phyloP scores from a whole-genome alignment of 2,329 filamentous ascomycete genomes.

The Aspergillus proliferans region DNA sequence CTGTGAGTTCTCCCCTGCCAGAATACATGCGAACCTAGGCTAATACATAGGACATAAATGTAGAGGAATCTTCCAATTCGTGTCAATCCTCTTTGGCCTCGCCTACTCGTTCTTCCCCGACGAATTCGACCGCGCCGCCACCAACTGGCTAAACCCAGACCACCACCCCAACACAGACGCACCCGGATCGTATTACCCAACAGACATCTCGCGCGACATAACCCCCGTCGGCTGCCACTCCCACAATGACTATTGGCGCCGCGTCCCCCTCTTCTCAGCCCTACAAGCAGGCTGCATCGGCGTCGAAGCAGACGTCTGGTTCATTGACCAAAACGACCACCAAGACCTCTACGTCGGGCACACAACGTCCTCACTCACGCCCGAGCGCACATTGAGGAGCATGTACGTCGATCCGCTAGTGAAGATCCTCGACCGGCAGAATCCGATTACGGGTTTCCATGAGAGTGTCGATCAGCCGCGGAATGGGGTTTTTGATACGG shows the following conservation, averaged over 20 bases:
- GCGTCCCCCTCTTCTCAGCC: constrained; percentile 50
- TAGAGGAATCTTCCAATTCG: constrained; percentile 38
- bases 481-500: constrained; percentile 47
- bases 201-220: constrained; percentile 47
- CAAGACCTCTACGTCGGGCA: constrained; percentile 53
- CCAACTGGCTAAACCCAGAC: constrained; percentile 36
- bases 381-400: constrained; percentile 42
- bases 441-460: constrained; percentile 37
- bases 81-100: constrained; percentile 33
- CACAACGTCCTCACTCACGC: constrained; percentile 41
- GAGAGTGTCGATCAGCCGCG: constrained; percentile 20
- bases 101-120: constrained; percentile 37
- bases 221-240: constrained; percentile 49
- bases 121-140: constrained; percentile 32
- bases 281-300: constrained; percentile 49
- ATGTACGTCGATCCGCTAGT: constrained; percentile 51
- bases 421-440: constrained; percentile 45
- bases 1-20: constrained; percentile 18
- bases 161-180: constrained; percentile 27
- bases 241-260: constrained; percentile 56
- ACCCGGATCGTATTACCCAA: constrained; percentile 37
- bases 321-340: constrained; percentile 46
- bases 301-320: constrained; percentile 55
- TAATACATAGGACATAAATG: background rate
- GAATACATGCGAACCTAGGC: background rate